phyloP scores from a whole-genome alignment of 176 grass and related monocot genomes.

The Poa annua region DNA sequence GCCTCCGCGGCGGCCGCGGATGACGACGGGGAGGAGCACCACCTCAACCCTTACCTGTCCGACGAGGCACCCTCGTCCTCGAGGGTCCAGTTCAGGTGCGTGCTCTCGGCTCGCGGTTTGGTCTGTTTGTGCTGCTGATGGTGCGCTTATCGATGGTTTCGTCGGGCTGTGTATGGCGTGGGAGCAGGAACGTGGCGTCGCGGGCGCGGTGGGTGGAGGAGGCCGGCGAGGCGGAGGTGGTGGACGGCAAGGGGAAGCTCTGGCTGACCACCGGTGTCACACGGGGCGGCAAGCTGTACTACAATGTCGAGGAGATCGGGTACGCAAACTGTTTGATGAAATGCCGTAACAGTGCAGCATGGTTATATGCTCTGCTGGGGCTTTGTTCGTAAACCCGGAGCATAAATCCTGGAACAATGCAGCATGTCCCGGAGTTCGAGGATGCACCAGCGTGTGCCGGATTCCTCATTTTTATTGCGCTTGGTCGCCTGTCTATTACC shows the following conservation, averaged over 20 bases:
- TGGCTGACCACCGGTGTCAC: conserved; percentile 75
- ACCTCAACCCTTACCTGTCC: conserved; percentile 56
- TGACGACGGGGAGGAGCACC: conserved; percentile 61
- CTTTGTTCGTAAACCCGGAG: not conserved
- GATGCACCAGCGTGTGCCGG: not conserved
- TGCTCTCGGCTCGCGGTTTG: not conserved
- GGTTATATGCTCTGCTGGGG: not conserved
- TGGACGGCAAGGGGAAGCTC: conserved; percentile 76
- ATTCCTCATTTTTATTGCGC: not conserved
- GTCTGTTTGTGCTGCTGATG: not conserved
- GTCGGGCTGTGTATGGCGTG: not conserved
- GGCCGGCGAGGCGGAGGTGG: conserved; percentile 63
- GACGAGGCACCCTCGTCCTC: conserved; percentile 12
- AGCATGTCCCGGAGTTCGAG: not conserved
- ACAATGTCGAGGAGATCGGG: conserved; percentile 90
- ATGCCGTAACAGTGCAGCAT: not conserved
- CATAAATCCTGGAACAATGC: not conserved
- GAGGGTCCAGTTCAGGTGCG: conserved; percentile 55
- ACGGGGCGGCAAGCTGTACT: conserved; percentile 62
- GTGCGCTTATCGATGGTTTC: not conserved
- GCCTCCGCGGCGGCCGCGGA: not conserved
- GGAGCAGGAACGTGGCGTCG: conserved; percentile 62
- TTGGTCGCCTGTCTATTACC: not conserved
- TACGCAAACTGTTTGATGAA: conserved; percentile 46
- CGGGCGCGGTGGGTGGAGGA: conserved; percentile 73